Conservation (phyloP, 345 rosid species). For the Gossypioides kirkii region DNA sequence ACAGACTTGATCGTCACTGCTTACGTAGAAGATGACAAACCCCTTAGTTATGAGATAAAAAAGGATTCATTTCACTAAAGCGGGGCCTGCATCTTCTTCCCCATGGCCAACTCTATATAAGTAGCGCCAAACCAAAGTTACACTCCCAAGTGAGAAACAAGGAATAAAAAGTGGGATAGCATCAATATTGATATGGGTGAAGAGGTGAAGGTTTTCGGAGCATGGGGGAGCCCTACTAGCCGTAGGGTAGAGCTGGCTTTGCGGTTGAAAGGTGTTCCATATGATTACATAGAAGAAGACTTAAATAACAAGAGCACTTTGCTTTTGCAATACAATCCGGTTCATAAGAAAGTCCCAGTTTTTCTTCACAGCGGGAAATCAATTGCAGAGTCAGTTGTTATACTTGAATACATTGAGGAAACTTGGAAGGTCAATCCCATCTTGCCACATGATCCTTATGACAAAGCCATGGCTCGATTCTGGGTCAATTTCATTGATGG, state of each 20-base stretch:
- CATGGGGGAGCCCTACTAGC: slow-evolving; percentile 34
- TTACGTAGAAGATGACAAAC: too few species aligned
- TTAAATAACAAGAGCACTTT: slow-evolving; percentile 21
- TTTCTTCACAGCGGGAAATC: slow-evolving; percentile 39
- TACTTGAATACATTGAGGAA: slow-evolving; percentile 46
- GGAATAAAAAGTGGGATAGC: background rate
- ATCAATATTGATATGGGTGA: slow-evolving; percentile 10
- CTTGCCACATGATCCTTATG: slow-evolving; percentile 36
- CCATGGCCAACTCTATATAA: too few species aligned
- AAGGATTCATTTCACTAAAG: too few species aligned
- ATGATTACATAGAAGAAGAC: slow-evolving; percentile 33
- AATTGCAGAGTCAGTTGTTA: slow-evolving; percentile 32
- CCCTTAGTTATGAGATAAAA: too few species aligned
- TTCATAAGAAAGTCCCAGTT: slow-evolving; percentile 38
- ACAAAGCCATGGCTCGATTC: slow-evolving; percentile 36
- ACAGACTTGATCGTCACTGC: too few species aligned
- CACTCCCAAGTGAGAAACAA: background rate
- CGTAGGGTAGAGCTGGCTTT: slow-evolving; percentile 36
- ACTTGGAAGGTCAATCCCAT: slow-evolving; percentile 38
- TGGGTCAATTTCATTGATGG: slow-evolving; percentile 41
- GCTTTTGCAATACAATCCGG: slow-evolving; percentile 33
- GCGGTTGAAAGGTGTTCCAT: slow-evolving; percentile 35
- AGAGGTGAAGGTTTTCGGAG: slow-evolving; percentile 35
- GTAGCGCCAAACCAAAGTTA: too few species aligned
- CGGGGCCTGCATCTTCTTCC: too few species aligned